A percentile compares a stretch with the other conserved stretches of the same genome.
These are phyloP conservation scores for Gossypium herbaceum DNA, from an alignment of 345 rosid species.

Conservation along the genomic window DNA sequence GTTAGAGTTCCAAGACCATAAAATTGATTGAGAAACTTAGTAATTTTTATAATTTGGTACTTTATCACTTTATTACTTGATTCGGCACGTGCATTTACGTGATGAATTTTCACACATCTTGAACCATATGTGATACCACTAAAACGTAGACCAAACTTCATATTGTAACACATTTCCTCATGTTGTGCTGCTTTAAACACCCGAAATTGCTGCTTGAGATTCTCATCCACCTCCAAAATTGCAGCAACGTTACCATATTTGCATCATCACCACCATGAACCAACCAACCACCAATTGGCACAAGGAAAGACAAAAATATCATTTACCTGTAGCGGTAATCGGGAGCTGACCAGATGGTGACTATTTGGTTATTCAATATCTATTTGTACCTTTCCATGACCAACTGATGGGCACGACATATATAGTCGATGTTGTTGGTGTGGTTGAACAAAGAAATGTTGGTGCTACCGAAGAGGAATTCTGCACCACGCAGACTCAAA, in stretches of 20 bases:
- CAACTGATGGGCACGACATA: not conserved
- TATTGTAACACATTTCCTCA: too few species aligned
- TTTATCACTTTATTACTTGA: too few species aligned
- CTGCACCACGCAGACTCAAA: not conserved
- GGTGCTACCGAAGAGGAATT: not conserved
- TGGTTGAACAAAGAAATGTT: not conserved
- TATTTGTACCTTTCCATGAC: not conserved
- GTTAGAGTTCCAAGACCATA: too few species aligned
- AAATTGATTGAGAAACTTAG: too few species aligned
- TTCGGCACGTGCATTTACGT: too few species aligned
- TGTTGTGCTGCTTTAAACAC: not conserved
- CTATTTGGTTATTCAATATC: not conserved
- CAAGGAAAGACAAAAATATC: not conserved
- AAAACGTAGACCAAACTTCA: too few species aligned
- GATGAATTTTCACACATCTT: too few species aligned
- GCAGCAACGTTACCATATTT: not conserved
- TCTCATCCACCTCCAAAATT: not conserved
- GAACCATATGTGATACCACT: too few species aligned
- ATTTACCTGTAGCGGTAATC: not conserved
- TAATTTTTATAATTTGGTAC: too few species aligned
- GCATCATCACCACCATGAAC: not conserved
- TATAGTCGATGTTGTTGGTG: not conserved
- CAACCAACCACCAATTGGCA: not conserved
- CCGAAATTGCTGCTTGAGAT: not conserved
- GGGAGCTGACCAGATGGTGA: not conserved